Conservation (phyloP, 371 early-diverging fungal species). For the Batkoa obscura region DNA sequence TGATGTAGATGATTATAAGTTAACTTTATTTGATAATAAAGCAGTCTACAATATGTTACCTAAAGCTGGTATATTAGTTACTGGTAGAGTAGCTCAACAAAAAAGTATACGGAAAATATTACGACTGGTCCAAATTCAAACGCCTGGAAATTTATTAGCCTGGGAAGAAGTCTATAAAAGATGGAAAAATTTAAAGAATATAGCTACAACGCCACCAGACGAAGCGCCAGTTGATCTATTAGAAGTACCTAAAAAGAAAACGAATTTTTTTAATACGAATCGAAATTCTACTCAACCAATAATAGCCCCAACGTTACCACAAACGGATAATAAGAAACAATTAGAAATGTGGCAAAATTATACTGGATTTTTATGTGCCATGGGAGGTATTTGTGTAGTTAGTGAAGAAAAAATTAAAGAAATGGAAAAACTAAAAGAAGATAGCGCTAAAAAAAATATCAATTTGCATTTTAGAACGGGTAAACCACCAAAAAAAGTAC, state of each 20-base stretch:
- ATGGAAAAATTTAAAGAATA: conserved; percentile 43
- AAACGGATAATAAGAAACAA: conserved; percentile 5
- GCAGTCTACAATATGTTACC: conserved; percentile 50
- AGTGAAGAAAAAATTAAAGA: conserved; percentile 13
- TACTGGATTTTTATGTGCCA: conserved; percentile 65
- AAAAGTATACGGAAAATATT: conserved; percentile 52
- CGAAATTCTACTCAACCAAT: conserved; percentile 9
- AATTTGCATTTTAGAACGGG: conserved; percentile 14
- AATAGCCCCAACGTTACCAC: conserved; percentile 13
- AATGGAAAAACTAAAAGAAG: background rate
- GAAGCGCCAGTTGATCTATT: conserved; percentile 14
- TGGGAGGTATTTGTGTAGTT: conserved; percentile 47
- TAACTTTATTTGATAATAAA: conserved; percentile 50
- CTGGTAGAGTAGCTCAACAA: conserved; percentile 53
- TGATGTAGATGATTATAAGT: conserved; percentile 24
- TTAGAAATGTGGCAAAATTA: conserved; percentile 49
- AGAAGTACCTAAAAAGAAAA: conserved; percentile 9
- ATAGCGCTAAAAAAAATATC: conserved; percentile 10
- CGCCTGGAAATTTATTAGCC: conserved; percentile 58
- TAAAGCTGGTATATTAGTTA: conserved; percentile 29
- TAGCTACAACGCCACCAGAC: conserved; percentile 29
- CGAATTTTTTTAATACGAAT: conserved; percentile 6
- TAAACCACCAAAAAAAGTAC: no score
- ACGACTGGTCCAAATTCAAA: conserved; percentile 40
- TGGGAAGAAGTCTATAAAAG: conserved; percentile 73